These are phyloP conservation scores for Luffa aegyptiaca DNA, from an alignment of 306 rosid species.

Conservation along the genomic window DNA sequence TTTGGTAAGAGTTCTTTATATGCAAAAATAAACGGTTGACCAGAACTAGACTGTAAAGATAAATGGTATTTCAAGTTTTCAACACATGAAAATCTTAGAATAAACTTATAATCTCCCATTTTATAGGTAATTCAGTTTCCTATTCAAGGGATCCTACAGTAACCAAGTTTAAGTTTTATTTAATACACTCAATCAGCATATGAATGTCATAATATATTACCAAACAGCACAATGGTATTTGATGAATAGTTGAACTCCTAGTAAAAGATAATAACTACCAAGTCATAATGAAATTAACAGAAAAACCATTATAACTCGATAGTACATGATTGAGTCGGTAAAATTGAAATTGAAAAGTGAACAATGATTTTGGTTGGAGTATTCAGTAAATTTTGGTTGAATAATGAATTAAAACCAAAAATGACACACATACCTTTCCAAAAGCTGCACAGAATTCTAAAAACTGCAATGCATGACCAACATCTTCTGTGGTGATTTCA, in stretches of 20 bases:
- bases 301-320: background rate
- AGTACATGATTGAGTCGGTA: background rate
- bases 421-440: conserved; percentile 45
- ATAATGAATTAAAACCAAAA: background rate
- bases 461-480: conserved; percentile 71
- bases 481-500: conserved; percentile 42
- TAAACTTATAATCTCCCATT: background rate
- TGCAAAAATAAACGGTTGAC: background rate
- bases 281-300: background rate
- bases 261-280: background rate
- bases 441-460: conserved; percentile 63
- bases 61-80: background rate
- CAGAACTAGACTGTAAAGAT: background rate
- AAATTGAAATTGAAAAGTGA: background rate
- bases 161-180: background rate
- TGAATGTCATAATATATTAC: background rate
- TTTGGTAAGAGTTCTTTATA: background rate
- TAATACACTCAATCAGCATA: background rate
- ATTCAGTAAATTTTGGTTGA: background rate
- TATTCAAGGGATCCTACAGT: background rate
- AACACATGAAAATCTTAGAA: background rate
- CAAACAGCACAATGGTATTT: background rate
- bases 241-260: background rate
- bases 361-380: background rate
- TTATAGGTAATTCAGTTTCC: background rate